These are phyloP conservation scores for Exidia glandulosa DNA, from an alignment of 768 basidiomycete species.

Conservation along the genomic window DNA sequence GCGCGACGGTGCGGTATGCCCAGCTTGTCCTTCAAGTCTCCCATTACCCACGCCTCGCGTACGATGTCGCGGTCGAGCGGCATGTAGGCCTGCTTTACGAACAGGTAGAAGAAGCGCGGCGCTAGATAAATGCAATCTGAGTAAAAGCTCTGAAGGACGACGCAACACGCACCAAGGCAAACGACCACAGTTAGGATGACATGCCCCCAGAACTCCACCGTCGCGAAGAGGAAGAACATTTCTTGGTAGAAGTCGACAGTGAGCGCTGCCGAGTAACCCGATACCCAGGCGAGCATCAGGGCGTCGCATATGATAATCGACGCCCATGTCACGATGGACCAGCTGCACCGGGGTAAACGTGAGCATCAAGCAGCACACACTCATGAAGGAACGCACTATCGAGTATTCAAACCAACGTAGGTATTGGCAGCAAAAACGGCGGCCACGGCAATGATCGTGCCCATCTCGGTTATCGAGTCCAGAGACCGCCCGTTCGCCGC, in stretches of 20 bases:
- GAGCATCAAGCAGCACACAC: conserved; percentile 5
- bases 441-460: conserved; percentile 80
- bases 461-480: conserved; percentile 76
- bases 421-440: conserved; percentile 84
- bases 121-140: conserved; percentile 36
- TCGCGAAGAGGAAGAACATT: conserved; percentile 60
- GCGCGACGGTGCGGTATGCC: conserved; percentile 55
- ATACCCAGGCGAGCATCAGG: conserved; percentile 78
- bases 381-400: conserved; percentile 55
- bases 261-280: conserved; percentile 73
- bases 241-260: conserved; percentile 65
- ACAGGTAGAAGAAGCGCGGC: conserved; percentile 75
- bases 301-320: conserved; percentile 68
- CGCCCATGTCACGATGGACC: conserved; percentile 79
- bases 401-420: conserved; percentile 84
- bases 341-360: conserved; percentile 29
- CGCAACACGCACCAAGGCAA: conserved; percentile 49
- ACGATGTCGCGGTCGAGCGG: conserved; percentile 89
- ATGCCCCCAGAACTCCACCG: conserved; percentile 75
- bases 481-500: conserved; percentile 60
- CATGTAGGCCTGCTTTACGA: conserved; percentile 51
- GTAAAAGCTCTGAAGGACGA: neutral
- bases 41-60: conserved; percentile 82
- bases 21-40: conserved; percentile 71
- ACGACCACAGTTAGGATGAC: conserved; percentile 58